Percentiles rank a stretch among this genome's conserved stretches.
Conservation (phyloP, 345 rosid species). For the Syzygium grande region DNA sequence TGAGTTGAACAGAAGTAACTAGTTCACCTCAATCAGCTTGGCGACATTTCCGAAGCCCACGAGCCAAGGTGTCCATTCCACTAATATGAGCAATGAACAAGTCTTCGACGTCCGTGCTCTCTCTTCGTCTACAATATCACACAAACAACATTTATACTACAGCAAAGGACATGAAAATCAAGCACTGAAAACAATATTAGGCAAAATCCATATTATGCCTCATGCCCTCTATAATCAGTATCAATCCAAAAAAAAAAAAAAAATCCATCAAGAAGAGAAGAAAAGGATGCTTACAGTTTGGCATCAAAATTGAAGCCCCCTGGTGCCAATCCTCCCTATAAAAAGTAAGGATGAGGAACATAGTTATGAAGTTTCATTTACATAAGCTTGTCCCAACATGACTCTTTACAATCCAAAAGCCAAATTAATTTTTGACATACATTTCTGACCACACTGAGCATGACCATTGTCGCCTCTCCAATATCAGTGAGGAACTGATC, state of each 20-base stretch:
- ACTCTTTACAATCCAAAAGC: neutral
- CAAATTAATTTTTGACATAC: conserved; percentile 20
- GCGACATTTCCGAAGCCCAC: conserved; percentile 84
- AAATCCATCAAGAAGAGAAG: neutral
- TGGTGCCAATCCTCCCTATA: conserved; percentile 85
- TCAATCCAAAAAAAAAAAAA: neutral
- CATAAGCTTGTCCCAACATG: neutral
- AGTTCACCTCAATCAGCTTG: conserved; percentile 63
- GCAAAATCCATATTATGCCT: neutral
- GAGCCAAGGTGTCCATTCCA: conserved; percentile 95
- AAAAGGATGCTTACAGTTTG: conserved; percentile 48
- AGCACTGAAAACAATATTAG: neutral
- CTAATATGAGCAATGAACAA: conserved; percentile 76
- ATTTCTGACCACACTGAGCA: conserved; percentile 82
- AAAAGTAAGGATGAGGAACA: neutral
- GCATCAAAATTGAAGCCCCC: conserved; percentile 99
- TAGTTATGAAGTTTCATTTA: neutral
- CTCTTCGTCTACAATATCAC: conserved; percentile 60
- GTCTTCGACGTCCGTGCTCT: conserved; percentile 94
- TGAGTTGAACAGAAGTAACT: neutral
- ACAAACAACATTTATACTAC: neutral
- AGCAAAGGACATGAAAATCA: neutral
- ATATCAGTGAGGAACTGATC: conserved; percentile 87
- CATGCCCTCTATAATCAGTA: neutral
- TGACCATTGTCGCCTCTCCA: conserved; percentile 83